Base-by-base conservation (phyloP, 1,284 basidiomycete genomes). In the Mycosarcoma mackinlayi region DNA sequence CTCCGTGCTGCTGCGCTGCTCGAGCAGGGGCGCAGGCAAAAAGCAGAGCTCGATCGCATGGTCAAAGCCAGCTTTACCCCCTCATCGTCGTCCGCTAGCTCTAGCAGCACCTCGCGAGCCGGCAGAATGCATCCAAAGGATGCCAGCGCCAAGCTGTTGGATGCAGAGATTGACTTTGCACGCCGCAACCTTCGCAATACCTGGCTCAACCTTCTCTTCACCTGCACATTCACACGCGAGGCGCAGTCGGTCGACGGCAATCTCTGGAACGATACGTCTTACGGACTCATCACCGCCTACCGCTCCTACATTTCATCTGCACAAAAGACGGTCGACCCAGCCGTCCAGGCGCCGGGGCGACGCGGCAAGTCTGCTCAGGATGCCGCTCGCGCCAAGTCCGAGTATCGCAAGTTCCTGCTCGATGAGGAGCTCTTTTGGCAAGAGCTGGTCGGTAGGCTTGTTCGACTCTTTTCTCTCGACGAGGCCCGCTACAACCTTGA, bases 231-330 rank as follows among this genome's bases (percentile, higher is more conserved):
- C 39, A 73, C 67, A 14, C 67, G 70, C 24, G 56, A 60, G 24
- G 73, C 77, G 1, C 73, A 76, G 45, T 45, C 72, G 9, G 67
- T 74, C 18, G 79, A 81, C 19, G 51, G 48, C 19, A 40, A 62
- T 47, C 50, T 81, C 6, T 82, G 80, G 80, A 63, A 54, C 21
- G 78, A 82, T 33, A 82, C 80, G 8, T 77, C 78, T 21, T 78
- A 82, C 67, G 59, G 37, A 39, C 45, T 77, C 45, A 75, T 81
- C 38, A 46, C 65, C 8, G 41, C 71, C 25, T 76, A 78, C 42
- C 75, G 79, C 16, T 52, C 48, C 23, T 57, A 61, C 27, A 63
- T 82, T 21, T 44, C 62, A n/a, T 31, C 52, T 21, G 52, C 75
- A n/a, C 73, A 81, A 41, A 76, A 76, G 38, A 40, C 57, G 13